Percentiles rank a stretch among this genome's conserved stretches.
Evolutionary conservation across 768 basidiomycete species (phyloP).

Genomic region (Exidia glandulosa): DNA sequence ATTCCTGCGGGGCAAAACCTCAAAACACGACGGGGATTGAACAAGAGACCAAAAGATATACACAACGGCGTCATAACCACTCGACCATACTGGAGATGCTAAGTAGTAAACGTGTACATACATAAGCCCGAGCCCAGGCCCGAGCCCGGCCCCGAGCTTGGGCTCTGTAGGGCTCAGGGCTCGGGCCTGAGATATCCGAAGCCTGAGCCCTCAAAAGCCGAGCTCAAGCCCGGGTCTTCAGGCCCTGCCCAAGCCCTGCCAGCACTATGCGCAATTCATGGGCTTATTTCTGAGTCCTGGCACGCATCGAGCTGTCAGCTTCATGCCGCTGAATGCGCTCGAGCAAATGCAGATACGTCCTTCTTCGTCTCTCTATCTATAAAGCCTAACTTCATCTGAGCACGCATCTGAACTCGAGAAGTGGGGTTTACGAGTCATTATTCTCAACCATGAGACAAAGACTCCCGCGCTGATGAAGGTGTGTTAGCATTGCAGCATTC

Average conservation of each 20-base stretch:
- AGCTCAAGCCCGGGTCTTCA: conserved; percentile 16
- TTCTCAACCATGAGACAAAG: background rate
- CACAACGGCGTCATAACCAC: too few relatives aligned
- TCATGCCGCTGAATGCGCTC: background rate
- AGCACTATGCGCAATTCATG: background rate
- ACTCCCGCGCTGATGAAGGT: background rate
- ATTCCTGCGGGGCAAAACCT: too few relatives aligned
- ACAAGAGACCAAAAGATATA: too few relatives aligned
- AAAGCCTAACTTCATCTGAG: background rate
- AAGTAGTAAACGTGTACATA: too few relatives aligned
- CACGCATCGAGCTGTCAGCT: background rate
- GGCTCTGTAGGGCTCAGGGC: conserved; percentile 1
- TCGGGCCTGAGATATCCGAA: conserved; percentile 4
- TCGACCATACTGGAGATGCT: too few relatives aligned
- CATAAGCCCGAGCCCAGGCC: background rate
- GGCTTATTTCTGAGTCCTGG: background rate
- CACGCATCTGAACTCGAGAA: background rate
- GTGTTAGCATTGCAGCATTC: background rate
- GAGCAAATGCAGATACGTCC: background rate
- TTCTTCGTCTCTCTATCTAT: background rate
- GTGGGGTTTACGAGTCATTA: background rate
- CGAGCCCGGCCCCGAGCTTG: background rate
- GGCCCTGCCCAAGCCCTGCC: conserved; percentile 15
- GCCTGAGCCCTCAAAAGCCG: conserved; percentile 11
- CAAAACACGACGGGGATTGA: too few relatives aligned